Conservation (phyloP, 1,139 yeast genomes). For the Zygoascus hellenicus region DNA sequence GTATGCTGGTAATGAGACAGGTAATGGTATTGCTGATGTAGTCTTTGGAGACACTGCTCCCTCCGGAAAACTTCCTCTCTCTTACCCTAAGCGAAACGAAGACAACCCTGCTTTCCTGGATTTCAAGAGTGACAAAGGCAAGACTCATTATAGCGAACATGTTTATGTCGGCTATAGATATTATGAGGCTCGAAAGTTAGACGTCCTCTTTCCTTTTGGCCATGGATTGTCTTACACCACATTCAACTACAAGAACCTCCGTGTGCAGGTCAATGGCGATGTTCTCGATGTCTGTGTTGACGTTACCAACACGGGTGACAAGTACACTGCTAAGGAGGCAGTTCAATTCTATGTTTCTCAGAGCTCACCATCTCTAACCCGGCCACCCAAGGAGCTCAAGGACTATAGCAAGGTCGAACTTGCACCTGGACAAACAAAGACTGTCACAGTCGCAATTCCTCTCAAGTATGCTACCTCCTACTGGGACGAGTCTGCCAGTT, state of each 20-base stretch:
- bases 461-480: conserved; percentile 49
- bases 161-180: conserved; percentile 56
- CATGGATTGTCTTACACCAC: conserved; percentile 53
- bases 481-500: conserved; percentile 45
- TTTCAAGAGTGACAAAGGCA: conserved; percentile 44
- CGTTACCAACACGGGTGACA: conserved; percentile 42
- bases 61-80: conserved; percentile 55
- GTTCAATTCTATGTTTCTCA: conserved; percentile 45
- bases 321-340: conserved; percentile 40
- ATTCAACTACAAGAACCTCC: conserved; percentile 30
- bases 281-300: conserved; percentile 37
- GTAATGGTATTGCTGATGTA: conserved; percentile 51
- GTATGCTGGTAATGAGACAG: conserved; percentile 46
- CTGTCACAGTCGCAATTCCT: conserved; percentile 37
- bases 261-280: conserved; percentile 21
- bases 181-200: conserved; percentile 46
- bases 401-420: conserved; percentile 48
- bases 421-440: conserved; percentile 39
- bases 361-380: conserved; percentile 38
- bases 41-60: conserved; percentile 62
- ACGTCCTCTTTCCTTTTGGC: conserved; percentile 56
- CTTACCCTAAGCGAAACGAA: conserved; percentile 34
- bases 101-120: conserved; percentile 23
- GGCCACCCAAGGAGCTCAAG: conserved; percentile 55
- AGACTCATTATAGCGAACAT: conserved; percentile 51